Evolutionary conservation across 2,329 filamentous ascomycete genomes (phyloP).

Genomic region (Lecanicillium sp.): DNA sequence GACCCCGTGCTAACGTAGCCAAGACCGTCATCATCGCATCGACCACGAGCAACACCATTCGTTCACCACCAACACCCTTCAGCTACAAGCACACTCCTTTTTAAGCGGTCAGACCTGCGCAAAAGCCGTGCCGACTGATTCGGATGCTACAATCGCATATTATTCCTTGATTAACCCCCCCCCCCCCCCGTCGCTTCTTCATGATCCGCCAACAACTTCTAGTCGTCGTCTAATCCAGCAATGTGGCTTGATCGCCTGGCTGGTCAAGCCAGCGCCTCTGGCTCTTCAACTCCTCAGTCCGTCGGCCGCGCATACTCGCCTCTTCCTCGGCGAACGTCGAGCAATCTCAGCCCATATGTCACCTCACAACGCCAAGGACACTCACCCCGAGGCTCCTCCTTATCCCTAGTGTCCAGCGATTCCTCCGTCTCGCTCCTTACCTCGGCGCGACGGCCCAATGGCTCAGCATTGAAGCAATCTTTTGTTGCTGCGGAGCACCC

Average conservation of each 20-base stretch:
- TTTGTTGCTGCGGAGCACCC: slow-evolving; percentile 38
- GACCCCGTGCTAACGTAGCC: too few relatives aligned
- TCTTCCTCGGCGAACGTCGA: slow-evolving; percentile 57
- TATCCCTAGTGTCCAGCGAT: slow-evolving; percentile 69
- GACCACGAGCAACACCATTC: too few relatives aligned
- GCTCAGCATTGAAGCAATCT: slow-evolving; percentile 57
- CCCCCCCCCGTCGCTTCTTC: background rate
- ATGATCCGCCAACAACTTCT: background rate
- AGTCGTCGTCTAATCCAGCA: slow-evolving; percentile 13
- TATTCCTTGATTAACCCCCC: too few relatives aligned
- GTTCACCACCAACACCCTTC: too few relatives aligned
- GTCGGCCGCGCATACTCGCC: slow-evolving; percentile 65
- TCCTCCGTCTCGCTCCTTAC: slow-evolving; percentile 68
- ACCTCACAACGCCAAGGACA: slow-evolving; percentile 60
- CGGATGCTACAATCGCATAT: too few relatives aligned
- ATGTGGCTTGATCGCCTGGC: slow-evolving; percentile 93
- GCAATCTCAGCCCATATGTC: slow-evolving; percentile 59
- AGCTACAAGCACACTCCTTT: too few relatives aligned
- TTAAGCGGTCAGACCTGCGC: too few relatives aligned
- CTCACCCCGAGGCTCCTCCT: slow-evolving; percentile 64
- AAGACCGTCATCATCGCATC: too few relatives aligned
- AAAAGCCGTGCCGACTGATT: too few relatives aligned
- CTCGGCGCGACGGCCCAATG: slow-evolving; percentile 57
- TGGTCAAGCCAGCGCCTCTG: slow-evolving; percentile 53
- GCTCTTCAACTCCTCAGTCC: slow-evolving; percentile 51